Evolutionary conservation across 805 yeast genomes (phyloP).

Genomic region (Myxozyma vanderwaltii): DNA sequence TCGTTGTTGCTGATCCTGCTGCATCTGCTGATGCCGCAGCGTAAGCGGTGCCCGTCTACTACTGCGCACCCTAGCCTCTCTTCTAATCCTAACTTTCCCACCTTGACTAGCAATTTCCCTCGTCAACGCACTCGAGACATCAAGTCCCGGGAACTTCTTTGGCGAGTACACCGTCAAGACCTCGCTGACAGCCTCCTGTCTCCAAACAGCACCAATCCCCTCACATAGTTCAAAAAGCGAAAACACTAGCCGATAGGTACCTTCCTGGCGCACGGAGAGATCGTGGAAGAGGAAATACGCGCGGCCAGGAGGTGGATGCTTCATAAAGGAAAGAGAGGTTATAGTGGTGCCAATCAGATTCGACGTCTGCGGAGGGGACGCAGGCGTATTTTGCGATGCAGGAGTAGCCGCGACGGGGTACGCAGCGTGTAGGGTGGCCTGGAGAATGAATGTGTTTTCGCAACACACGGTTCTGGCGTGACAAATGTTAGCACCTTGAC

Average conservation of each 20-base stretch:
- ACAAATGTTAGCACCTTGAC: too few relatives aligned
- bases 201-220: constrained; percentile 28
- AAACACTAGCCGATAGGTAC: constrained; percentile 40
- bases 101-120: constrained; percentile 41
- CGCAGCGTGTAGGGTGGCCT: constrained; percentile 28
- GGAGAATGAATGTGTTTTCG: constrained; percentile 37
- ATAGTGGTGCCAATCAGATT: constrained; percentile 30
- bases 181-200: constrained; percentile 35
- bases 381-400: constrained; percentile 3
- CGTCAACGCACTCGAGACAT: constrained; percentile 40
- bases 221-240: constrained; percentile 39
- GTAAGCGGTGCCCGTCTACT: constrained; percentile 1
- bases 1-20: constrained; percentile 2
- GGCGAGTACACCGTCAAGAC: constrained; percentile 41
- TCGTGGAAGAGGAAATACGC: constrained; percentile 42
- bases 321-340: constrained; percentile 29
- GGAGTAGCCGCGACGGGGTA: background rate
- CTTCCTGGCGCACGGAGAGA: constrained; percentile 42
- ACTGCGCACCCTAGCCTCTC: constrained; percentile 35
- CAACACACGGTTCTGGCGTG: constrained; percentile 29
- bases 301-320: constrained; percentile 38
- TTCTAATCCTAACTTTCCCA: constrained; percentile 39
- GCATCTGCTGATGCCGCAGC: too few relatives aligned
- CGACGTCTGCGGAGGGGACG: constrained; percentile 24
- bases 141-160: constrained; percentile 43